Percentiles rank a stretch among this genome's conserved stretches.
Conservation (phyloP, 2,329 filamentous ascomycete species). For the Rosellinia necatrix region DNA sequence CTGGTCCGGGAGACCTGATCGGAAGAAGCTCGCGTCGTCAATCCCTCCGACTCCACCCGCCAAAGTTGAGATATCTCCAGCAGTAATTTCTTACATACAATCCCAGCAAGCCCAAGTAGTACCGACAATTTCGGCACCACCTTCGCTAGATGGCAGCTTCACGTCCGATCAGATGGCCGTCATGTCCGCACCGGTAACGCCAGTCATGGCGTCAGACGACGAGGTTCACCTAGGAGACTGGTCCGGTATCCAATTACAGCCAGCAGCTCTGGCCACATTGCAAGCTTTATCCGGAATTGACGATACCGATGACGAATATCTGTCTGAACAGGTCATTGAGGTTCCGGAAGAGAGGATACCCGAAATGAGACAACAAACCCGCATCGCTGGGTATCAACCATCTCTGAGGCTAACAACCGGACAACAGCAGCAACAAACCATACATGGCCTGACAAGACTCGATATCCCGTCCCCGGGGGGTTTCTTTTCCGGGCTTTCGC, state of each 20-base stretch:
- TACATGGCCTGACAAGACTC: constrained; percentile 76
- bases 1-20: constrained; percentile 51
- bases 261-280: constrained; percentile 79
- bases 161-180: constrained; percentile 85
- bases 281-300: constrained; percentile 70
- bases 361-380: constrained; percentile 59
- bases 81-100: constrained; percentile 72
- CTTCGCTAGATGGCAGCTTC: constrained; percentile 87
- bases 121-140: constrained; percentile 77
- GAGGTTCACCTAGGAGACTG: constrained; percentile 65
- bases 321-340: constrained; percentile 61
- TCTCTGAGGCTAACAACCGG: constrained; percentile 49
- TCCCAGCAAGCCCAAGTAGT: constrained; percentile 66
- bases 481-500: constrained; percentile 86
- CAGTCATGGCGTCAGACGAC: constrained; percentile 66
- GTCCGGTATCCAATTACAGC: constrained; percentile 75
- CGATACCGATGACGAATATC: constrained; percentile 63
- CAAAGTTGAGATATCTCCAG: constrained; percentile 76
- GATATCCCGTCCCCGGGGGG: constrained; percentile 90
- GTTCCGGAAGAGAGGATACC: constrained; percentile 49
- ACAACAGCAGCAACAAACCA: constrained; percentile 63
- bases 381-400: constrained; percentile 47
- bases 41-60: constrained; percentile 67
- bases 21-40: constrained; percentile 59
- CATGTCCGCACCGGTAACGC: constrained; percentile 84